Evolutionary conservation across 108 stramenopile species (phyloP), one percentile per base, ranked within the genome.

Genomic region (Skeletonema costatum): DNA sequence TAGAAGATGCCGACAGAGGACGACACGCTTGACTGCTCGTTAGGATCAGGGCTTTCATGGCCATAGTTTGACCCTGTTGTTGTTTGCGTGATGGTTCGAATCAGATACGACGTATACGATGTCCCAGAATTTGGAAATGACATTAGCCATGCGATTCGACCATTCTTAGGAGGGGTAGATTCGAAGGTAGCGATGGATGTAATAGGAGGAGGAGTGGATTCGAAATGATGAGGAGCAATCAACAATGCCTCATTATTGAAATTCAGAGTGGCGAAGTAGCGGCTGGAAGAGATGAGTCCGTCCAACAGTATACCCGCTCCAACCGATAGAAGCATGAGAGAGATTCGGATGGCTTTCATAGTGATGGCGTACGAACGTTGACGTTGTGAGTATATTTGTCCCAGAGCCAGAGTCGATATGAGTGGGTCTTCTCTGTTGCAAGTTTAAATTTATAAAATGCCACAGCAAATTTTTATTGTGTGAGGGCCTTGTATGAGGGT

Each of bases 111-210:
- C 4, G 74, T 75, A 53, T 75, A 75, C 11, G 38, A 31, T 1
- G 74, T 75, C 8, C 74, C 74, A 53, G 74, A 75, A 32, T 75
- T 75, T 3, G 74, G 74, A 29, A 75, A 75, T 14, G 68, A 58
- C 74, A 75, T 70, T 8, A 75, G 17, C 68, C 68, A 56, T 2
- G 74, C 74, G 2, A 75, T 30, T 2, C 53, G 53, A 41, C 39
- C 39, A 41, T 41, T 56, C 44, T 46, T 11, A 29, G 6, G 3
- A 5, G 53, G 39, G 2, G 10, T 10, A 11, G 39, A 25, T 25
- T 46, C 10, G 4, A 6, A 3, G 25, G 29, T 56, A 2, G 1
- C 7, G 17, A 2, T 11, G 9, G 9, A 8, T n/a, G n/a, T n/a
- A n/a, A n/a, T n/a, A 21, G 21, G 1, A n/a, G 3, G 7, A 56